phyloP scores from a whole-genome alignment of 139 green algal species.

The Edaphochlamys debaryana region DNA sequence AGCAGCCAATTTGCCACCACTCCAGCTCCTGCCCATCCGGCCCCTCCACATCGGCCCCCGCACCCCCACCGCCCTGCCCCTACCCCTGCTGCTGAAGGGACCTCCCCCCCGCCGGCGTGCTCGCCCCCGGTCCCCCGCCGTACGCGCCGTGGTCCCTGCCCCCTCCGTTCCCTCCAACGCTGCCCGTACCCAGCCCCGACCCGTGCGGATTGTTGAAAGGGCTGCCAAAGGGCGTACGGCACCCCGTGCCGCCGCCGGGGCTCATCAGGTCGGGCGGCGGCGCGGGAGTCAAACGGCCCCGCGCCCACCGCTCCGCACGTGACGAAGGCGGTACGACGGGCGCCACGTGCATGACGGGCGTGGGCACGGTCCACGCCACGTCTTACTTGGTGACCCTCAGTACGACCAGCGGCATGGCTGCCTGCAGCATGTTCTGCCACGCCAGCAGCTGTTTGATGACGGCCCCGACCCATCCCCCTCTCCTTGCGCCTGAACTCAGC shows the following conservation, averaged over 20 bases:
- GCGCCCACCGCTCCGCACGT: neutral
- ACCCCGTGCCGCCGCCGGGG: neutral
- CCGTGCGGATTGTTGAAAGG: too few species aligned
- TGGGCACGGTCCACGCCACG: slow-evolving; percentile 35
- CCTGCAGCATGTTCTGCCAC: slow-evolving; percentile 42
- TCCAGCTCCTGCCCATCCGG: slow-evolving; percentile 29
- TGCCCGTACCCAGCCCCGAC: too few species aligned
- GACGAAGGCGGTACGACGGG: neutral
- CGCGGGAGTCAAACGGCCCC: neutral
- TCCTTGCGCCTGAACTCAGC: too few species aligned
- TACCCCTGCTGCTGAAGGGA: neutral
- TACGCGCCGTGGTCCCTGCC: too few species aligned
- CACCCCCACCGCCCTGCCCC: neutral
- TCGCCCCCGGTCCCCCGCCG: neutral
- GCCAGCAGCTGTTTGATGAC: slow-evolving; percentile 34
- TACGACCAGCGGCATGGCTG: slow-evolving; percentile 30
- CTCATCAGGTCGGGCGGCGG: neutral
- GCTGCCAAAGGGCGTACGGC: too few species aligned
- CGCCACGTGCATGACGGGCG: slow-evolving; percentile 32
- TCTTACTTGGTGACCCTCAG: slow-evolving; percentile 36
- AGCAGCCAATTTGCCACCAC: slow-evolving; percentile 33
- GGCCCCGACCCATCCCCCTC: too few species aligned
- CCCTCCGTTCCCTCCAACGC: too few species aligned
- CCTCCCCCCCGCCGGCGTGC: neutral
- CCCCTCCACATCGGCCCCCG: neutral